Evolutionary conservation across 176 grass and related monocot species (phyloP).

Genomic region (Tuctoria greenei): DNA sequence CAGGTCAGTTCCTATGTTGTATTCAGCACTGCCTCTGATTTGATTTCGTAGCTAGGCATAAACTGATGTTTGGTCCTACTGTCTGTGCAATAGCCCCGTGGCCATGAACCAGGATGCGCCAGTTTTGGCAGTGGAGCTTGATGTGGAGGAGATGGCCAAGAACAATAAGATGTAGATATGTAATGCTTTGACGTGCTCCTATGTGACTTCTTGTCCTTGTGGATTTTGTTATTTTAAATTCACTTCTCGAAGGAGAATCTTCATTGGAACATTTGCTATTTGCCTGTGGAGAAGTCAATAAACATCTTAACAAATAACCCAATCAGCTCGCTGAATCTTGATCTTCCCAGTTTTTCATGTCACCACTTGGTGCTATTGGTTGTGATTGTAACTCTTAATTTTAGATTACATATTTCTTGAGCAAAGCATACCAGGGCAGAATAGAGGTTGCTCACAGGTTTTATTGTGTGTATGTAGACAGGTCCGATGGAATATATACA

Average conservation of each 20-base stretch:
- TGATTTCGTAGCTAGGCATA: background rate
- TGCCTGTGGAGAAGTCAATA: conserved; percentile 35
- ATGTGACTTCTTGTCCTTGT: background rate
- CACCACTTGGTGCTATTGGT: background rate
- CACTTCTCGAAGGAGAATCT: conserved; percentile 20
- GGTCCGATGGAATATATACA: background rate
- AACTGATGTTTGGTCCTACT: conserved; percentile 17
- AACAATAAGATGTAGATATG: conserved; percentile 62
- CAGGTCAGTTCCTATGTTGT: conserved; percentile 49
- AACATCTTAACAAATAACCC: conserved; percentile 27
- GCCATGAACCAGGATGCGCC: conserved; percentile 72
- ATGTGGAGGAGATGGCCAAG: conserved; percentile 91
- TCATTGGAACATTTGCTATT: background rate
- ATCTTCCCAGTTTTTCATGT: background rate
- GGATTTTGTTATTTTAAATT: conserved; percentile 29
- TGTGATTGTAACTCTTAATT: background rate
- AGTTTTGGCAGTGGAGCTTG: conserved; percentile 82
- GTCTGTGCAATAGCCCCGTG: conserved; percentile 41
- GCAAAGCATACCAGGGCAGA: background rate
- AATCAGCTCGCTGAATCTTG: conserved; percentile 1
- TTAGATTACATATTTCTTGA: background rate
- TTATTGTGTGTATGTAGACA: background rate
- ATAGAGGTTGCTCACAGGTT: background rate
- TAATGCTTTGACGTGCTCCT: conserved; percentile 12
- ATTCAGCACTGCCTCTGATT: background rate